Base-by-base conservation (phyloP, 2,329 filamentous ascomycete genomes). In the Penicillium sp. region DNA sequence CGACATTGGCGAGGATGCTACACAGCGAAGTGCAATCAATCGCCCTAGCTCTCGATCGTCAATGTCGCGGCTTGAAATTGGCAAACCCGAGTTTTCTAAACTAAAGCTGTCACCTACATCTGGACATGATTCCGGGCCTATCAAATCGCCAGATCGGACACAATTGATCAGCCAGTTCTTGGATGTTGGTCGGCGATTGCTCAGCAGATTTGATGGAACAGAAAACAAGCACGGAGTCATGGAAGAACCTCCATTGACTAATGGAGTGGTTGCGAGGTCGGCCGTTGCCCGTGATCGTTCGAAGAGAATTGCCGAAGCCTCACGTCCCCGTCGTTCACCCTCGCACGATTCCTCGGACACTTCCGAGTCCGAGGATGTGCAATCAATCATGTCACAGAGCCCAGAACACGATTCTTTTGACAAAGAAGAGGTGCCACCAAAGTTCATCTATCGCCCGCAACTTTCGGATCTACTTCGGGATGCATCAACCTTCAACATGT, bases 1-100 rank as follows among this genome's bases (percentile, higher is more conserved):
- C 55, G 81, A 86, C 70, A 78, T 80, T 45, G 77, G 78, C 15
- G 76, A 82, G 49, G 82, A 86, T 57, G 79, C 78, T 58, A 81
- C 82, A 15, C 79, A 80, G 63, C 66, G 67, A 57, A 73, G 70
- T 59, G 63, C 71, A 21, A 59, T 66, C 19, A 70, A 74, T 54
- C 69, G 75, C 8, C 75, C 75, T 19, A 77, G 74, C 48, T 79
- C 77, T 25, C 73, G 77, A 29, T 76, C 75, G 21, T 79, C 77
- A 2, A 67, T 78, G 68, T 79, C 77, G 45, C 74, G 73, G 58
- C 63, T 78, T 25, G 71, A 76, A 48, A 63, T 67, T 21, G 73
- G 72, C 19, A 76, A 75, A 42, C 63, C 71, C 8, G 67, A 73
- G n/a, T 75, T 75, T 57, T 58, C 58, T 13, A 67, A 67, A 38